Evolutionary conservation across 2,329 filamentous ascomycete genomes (phyloP).

Genomic region (Hypoxylon sp.): DNA sequence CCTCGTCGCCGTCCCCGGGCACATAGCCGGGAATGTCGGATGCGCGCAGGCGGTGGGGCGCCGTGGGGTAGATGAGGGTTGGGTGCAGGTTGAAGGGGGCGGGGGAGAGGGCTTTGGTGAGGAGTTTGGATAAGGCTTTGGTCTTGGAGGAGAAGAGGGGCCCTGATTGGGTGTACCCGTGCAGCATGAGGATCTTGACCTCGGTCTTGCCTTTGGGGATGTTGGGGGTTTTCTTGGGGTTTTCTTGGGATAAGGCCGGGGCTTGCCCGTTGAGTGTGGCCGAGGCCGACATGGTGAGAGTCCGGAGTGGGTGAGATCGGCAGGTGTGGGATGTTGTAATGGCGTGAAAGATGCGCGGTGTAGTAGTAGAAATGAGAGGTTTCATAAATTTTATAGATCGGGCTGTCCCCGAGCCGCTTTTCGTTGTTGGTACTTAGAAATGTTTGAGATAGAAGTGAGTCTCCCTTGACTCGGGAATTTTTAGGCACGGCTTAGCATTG

Average conservation of each 20-base stretch:
- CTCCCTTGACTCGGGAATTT: slow-evolving; percentile 14
- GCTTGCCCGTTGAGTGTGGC: slow-evolving; percentile 21
- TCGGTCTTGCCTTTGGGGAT: slow-evolving; percentile 62
- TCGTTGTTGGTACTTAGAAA: not conserved
- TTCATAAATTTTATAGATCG: slow-evolving; percentile 17
- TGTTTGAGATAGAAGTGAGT: slow-evolving; percentile 1
- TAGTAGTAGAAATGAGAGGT: not conserved
- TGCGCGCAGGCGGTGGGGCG: slow-evolving; percentile 73
- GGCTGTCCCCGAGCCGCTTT: not conserved
- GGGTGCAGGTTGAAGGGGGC: slow-evolving; percentile 68
- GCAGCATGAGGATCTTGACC: slow-evolving; percentile 82
- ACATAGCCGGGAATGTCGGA: slow-evolving; percentile 79
- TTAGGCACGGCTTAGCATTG: slow-evolving; percentile 22
- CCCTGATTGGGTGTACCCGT: slow-evolving; percentile 93
- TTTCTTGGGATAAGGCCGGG: not conserved
- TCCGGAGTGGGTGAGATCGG: slow-evolving; percentile 1
- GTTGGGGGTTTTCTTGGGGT: slow-evolving; percentile 35
- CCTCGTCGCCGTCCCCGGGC: slow-evolving; percentile 61
- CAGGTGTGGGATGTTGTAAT: not conserved
- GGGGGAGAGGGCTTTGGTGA: slow-evolving; percentile 78
- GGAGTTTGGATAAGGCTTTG: slow-evolving; percentile 85
- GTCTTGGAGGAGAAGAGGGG: slow-evolving; percentile 89
- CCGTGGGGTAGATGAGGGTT: slow-evolving; percentile 78
- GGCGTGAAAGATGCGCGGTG: not conserved
- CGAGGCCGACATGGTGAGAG: slow-evolving; percentile 26